Evolutionary conservation across 805 yeast genomes (phyloP), one percentile per base, ranked within the genome.

Genomic region (Komagataella mondaviorum): DNA sequence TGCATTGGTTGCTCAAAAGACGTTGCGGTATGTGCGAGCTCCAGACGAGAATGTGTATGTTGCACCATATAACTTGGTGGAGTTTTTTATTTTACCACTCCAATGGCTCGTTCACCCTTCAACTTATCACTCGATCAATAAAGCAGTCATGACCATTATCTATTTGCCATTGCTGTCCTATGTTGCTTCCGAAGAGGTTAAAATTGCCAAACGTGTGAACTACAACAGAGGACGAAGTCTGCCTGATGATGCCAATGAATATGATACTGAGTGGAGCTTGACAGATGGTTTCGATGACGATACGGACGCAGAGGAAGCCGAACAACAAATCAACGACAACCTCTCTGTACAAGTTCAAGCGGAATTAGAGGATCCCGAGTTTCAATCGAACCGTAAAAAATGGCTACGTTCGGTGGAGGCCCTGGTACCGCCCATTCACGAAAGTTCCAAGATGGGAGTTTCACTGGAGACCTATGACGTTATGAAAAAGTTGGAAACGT

Each of bases 41-140:
- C 96, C 96, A 0, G 96, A 88, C 67, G 83, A 80, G 53, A 80
- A 85, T 60, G 85, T 88, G 45, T 88, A 79, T 62, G 89, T 87
- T 23, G 91, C 96, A 4, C 96, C 96, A 4, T 73, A 87, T 56
- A 88, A 88, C 63, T 63, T 88, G 57, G 66, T 88, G 51, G 96
- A 88, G 64, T 49, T 83, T 1, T 48, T 77, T 6, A 57, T 81
- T 4, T 61, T 74, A 24, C 73, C 73, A 51, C 59, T 71, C 51
- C 62, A 61, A 47, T 71, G 69, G 63, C 64, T 70, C 63, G 54
- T 70, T 56, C 49, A 60, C 49, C 56, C 57, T 49, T 45, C 51
- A 39, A 57, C 63, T n/a, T 73, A 65, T 47, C 58, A 59, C 12
- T 51, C 57, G 3, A 48, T 87, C 23, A 80, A 78, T 56, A 73